A percentile compares a stretch with the other conserved stretches of the same genome.
These are phyloP conservation scores for Xylariaceae sp. DNA, from an alignment of 2,329 filamentous ascomycete genomes.

Conservation along the genomic window DNA sequence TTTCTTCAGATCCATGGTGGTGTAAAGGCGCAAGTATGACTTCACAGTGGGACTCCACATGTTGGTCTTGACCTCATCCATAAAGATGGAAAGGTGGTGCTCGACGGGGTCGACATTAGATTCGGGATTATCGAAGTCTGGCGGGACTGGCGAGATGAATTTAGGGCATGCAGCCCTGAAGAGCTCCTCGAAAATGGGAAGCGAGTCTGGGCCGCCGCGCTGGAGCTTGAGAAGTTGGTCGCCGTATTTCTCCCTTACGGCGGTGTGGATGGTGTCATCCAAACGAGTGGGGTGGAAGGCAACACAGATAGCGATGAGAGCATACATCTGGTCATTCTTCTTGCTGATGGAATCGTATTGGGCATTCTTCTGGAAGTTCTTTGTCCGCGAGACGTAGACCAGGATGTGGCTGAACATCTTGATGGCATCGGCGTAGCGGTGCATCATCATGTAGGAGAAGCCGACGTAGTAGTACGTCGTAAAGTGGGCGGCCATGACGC, in stretches of 20 bases:
- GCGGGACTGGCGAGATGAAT: conserved; percentile 96
- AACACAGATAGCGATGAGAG: conserved; percentile 96
- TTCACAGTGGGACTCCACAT: conserved; percentile 97
- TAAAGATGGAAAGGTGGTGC: conserved; percentile 96
- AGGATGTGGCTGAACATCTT: conserved; percentile 99
- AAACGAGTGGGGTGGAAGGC: conserved; percentile 95
- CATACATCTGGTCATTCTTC: conserved; percentile 99
- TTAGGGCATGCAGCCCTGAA: conserved; percentile 98
- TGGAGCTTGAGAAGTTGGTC: conserved; percentile 97
- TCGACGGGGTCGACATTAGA: conserved; percentile 95
- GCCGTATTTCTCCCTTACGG: conserved; percentile 97
- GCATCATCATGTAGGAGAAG: conserved; percentile 99
- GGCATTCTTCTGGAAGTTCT: conserved; percentile 99
- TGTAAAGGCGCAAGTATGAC: conserved; percentile 98
- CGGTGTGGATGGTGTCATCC: conserved; percentile 98
- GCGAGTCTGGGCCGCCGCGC: conserved; percentile 89
- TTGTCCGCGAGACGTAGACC: conserved; percentile 96
- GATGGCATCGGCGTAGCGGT: conserved; percentile 97
- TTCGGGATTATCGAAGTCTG: conserved; percentile 96
- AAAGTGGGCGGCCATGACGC: conserved; percentile 99
- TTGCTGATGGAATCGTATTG: conserved; percentile 99
- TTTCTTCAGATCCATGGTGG: conserved; percentile 98
- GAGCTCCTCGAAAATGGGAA: conserved; percentile 96
- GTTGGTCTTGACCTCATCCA: conserved; percentile 99
- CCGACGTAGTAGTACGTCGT: conserved; percentile 99